Conservation (phyloP, 805 yeast species). For the Kregervanrija fluxuum region DNA sequence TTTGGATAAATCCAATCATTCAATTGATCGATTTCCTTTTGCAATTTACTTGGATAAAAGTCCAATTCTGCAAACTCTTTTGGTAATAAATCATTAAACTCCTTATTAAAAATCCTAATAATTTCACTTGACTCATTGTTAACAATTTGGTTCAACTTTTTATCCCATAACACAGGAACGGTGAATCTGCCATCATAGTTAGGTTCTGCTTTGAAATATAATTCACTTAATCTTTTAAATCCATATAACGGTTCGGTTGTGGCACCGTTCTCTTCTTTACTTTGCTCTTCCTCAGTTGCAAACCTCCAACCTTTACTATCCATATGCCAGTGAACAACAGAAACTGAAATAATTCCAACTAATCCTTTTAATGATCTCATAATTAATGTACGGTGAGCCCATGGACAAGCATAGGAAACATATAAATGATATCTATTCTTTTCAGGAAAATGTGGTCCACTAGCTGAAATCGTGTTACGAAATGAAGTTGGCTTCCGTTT, state of each 20-base stretch:
- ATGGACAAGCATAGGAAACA: conserved; percentile 88
- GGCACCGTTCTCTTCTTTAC: conserved; percentile 29
- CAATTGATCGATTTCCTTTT: conserved; percentile 59
- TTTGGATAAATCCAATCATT: conserved; percentile 78
- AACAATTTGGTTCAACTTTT: conserved; percentile 72
- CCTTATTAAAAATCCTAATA: conserved; percentile 74
- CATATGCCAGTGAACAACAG: conserved; percentile 89
- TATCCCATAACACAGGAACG: conserved; percentile 93
- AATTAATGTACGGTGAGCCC: conserved; percentile 87
- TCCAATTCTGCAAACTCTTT: conserved; percentile 43
- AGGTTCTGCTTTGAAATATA: conserved; percentile 70
- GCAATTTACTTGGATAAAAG: conserved; percentile 53
- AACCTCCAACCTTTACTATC: conserved; percentile 89
- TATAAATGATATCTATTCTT: conserved; percentile 78
- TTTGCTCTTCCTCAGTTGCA: conserved; percentile 36
- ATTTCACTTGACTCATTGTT: conserved; percentile 89
- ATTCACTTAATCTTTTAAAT: conserved; percentile 51
- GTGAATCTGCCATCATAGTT: conserved; percentile 79
- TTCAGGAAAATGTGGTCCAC: conserved; percentile 69
- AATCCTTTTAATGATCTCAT: conserved; percentile 70
- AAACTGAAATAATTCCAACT: conserved; percentile 49
- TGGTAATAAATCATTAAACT: conserved; percentile 54
- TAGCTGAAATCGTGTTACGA: conserved; percentile 50
- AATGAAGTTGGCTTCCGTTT: conserved; percentile 47
- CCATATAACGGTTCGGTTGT: conserved; percentile 58